Base-by-base conservation (phyloP, 148 eudicot species). In the Chenopodium album region DNA sequence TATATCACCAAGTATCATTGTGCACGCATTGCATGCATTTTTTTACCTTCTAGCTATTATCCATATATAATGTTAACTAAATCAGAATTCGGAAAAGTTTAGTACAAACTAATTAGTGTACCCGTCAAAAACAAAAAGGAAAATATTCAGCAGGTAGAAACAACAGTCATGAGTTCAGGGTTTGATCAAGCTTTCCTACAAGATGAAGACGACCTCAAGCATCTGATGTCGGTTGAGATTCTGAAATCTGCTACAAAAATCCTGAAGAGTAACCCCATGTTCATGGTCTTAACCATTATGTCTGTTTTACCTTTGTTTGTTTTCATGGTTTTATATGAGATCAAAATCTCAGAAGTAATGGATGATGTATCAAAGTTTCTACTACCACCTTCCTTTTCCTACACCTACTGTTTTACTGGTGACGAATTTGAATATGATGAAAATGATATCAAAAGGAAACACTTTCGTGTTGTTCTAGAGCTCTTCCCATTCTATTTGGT, bases 211-310 rank as follows among this genome's bases (percentile, higher is more conserved):
- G 46, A 79, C 8, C 54, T 56, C 44, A 34, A 34, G 37, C 37
- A 34, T 34, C 9, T 23, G 14, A 81, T 48, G 31, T 76, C 83
- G 41, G n/a, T 65, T 20, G 79, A 75, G 12, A 66, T 76, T 3
- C 34, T 76, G 56, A 76, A 54, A 75, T 66, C 75, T 31, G 66
- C 79, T 47, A 17, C 54, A 56, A 20, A 8, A 23, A 67, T 81
- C 26, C 23, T 81, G 17, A 81, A 50, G 31, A 75, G 83, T 67
- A 81, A 81, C 54, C 7, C 16, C 14, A 75, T 67, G n/a, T 76
- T 73, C 34, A 65, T 66, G 73, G 22, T 66, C 17, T 34, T 66
- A 28, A 48, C 67, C 11, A 23, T 81, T 19, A 75, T 81, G n/a
- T 81, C 74, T 75, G 22, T 67, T 50, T 17, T 65, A 16, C 79